Evolutionary conservation across 495 filamentous ascomycete genomes (phyloP).

Genomic region (Xylaria venustula): DNA sequence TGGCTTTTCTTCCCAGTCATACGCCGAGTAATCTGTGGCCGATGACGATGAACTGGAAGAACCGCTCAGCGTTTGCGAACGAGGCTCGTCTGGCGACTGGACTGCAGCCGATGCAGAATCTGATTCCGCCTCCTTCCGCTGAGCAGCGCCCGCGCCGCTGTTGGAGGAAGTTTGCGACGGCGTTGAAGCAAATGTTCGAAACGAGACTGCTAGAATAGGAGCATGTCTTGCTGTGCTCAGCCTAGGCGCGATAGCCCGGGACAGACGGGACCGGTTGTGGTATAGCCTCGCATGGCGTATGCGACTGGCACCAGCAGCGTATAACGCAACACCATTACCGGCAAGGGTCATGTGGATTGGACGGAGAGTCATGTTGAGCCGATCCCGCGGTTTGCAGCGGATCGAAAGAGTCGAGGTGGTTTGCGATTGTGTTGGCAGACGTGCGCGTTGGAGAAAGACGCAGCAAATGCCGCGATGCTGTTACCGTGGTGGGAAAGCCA

Average conservation of each 20-base stretch:
- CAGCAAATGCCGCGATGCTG: slow-evolving; percentile 31
- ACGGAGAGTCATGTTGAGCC: slow-evolving; percentile 20
- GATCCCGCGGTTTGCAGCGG: slow-evolving; percentile 5
- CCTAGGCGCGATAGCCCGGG: background rate
- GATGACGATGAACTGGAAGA: slow-evolving; percentile 13
- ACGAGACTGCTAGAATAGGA: background rate
- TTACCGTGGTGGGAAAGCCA: slow-evolving; percentile 25
- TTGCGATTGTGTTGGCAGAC: slow-evolving; percentile 10
- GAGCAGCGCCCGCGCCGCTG: slow-evolving; percentile 18
- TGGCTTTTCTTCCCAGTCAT: slow-evolving; percentile 77
- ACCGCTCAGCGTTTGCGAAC: slow-evolving; percentile 15
- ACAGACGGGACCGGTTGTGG: background rate
- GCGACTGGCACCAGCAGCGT: background rate
- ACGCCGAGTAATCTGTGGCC: slow-evolving; percentile 19
- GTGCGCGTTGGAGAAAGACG: slow-evolving; percentile 3
- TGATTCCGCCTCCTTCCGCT: slow-evolving; percentile 22
- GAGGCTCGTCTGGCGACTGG: slow-evolving; percentile 29
- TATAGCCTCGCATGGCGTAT: background rate
- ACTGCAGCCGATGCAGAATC: slow-evolving; percentile 31
- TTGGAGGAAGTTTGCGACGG: slow-evolving; percentile 11
- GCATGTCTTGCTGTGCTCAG: background rate
- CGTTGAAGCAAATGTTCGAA: slow-evolving; percentile 24
- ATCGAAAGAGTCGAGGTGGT: background rate
- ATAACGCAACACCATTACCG: background rate
- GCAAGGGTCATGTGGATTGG: slow-evolving; percentile 12